Evolutionary conservation across 768 basidiomycete genomes (phyloP).

Genomic region (Pulveroboletus sp.): DNA sequence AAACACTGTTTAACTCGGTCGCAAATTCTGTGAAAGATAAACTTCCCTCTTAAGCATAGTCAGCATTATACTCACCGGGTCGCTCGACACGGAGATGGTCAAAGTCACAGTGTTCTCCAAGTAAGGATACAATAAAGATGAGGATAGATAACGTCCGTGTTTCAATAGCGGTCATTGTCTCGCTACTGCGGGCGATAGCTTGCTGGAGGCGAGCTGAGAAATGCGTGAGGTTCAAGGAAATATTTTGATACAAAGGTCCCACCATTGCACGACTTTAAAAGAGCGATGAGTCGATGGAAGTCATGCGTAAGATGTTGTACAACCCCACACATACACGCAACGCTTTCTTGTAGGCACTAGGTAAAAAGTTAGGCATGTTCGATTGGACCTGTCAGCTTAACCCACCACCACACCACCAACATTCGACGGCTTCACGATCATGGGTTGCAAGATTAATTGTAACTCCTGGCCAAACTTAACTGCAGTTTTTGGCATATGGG

Average conservation of each 20-base stretch:
- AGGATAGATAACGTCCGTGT: constrained; percentile 58
- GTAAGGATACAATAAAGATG: constrained; percentile 77
- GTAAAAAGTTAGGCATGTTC: not conserved
- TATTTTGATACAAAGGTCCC: not conserved
- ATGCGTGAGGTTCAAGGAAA: constrained; percentile 3
- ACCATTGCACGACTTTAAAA: constrained; percentile 87
- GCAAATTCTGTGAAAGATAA: constrained; percentile 42
- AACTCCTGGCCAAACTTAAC: constrained; percentile 85
- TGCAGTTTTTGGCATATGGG: constrained; percentile 86
- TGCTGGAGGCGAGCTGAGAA: constrained; percentile 59
- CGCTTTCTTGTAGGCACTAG: constrained; percentile 84
- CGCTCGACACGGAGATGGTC: constrained; percentile 66
- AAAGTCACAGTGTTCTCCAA: constrained; percentile 87
- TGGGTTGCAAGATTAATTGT: constrained; percentile 75
- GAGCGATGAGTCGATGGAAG: constrained; percentile 66
- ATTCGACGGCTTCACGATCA: constrained; percentile 83
- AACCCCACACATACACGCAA: constrained; percentile 87
- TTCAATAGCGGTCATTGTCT: constrained; percentile 45
- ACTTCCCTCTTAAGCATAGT: not conserved
- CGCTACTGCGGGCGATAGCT: constrained; percentile 40
- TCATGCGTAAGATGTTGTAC: constrained; percentile 86
- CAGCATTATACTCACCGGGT: constrained; percentile 41
- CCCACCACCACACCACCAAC: constrained; percentile 62
- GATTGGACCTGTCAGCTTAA: not conserved
- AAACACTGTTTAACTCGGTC: constrained; percentile 53